Conservation (phyloP, 306 rosid species). For the Malus orientalis region DNA sequence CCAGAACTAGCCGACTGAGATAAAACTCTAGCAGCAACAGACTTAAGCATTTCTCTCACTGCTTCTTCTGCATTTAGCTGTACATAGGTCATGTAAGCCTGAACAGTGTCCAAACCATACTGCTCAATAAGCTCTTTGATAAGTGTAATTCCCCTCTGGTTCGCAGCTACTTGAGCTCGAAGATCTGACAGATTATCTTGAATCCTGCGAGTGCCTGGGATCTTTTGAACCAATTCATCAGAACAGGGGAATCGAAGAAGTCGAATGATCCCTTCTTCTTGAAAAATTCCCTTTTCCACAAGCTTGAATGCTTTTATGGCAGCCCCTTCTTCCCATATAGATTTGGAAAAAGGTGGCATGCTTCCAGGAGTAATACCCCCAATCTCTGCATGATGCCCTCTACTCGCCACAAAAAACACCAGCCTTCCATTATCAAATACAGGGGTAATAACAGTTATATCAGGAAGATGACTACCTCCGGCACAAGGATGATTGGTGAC, state of each 20-base stretch:
- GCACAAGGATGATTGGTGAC: slow-evolving; percentile 94
- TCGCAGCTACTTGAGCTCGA: slow-evolving; percentile 90
- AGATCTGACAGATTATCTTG: slow-evolving; percentile 95
- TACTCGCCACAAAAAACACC: slow-evolving; percentile 79
- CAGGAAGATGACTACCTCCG: slow-evolving; percentile 98
- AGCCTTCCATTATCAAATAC: slow-evolving; percentile 63
- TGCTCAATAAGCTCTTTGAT: slow-evolving; percentile 78
- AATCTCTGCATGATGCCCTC: slow-evolving; percentile 95
- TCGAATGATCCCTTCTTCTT: slow-evolving; percentile 67
- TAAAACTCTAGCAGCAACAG: slow-evolving; percentile 52
- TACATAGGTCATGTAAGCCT: slow-evolving; percentile 90
- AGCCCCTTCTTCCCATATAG: slow-evolving; percentile 90
- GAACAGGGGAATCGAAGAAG: slow-evolving; percentile 59
- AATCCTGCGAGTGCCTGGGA: slow-evolving; percentile 75
- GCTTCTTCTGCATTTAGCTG: slow-evolving; percentile 89
- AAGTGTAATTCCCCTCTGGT: slow-evolving; percentile 79
- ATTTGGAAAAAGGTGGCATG: slow-evolving; percentile 93
- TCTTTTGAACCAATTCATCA: slow-evolving; percentile 37
- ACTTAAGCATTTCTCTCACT: slow-evolving; percentile 87
- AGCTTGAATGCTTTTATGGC: slow-evolving; percentile 86
- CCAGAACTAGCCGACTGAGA: slow-evolving; percentile 26
- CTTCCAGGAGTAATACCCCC: slow-evolving; percentile 96
- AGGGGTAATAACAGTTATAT: slow-evolving; percentile 86
- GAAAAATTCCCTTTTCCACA: slow-evolving; percentile 72
- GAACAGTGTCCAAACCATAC: slow-evolving; percentile 75